Evolutionary conservation across 1,139 yeast genomes (phyloP), one percentile per base, ranked within the genome.

Genomic region (Taphrina sp.): DNA sequence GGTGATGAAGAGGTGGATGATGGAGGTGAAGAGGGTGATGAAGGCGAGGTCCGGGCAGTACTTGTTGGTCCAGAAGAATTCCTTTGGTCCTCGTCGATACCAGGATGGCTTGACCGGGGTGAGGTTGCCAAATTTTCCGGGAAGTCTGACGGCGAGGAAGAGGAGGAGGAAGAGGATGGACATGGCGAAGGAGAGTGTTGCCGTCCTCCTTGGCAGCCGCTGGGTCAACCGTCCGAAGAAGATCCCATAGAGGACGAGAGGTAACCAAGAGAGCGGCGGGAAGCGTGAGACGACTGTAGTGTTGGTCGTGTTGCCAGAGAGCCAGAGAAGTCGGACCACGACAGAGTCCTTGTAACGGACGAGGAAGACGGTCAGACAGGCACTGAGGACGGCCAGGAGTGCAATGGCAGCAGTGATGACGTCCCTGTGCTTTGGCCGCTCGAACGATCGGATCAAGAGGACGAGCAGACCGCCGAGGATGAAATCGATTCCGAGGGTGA

Each of bases 11-110:
- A 31, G 14, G 19, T 49, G 54, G 24, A 26, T 49, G 39, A 49
- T 49, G 31, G 39, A 33, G 26, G 39, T 39, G 39, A 49, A 49
- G 26, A 49, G 39, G 7, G 54, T 24, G 19, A 39, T 49, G 39
- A 26, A 49, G 5, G 54, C 46, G n/a, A 49, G 31, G 23, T 49
- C 54, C 16, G 54, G 54, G n/a, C 46, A 42, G 34, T 49, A 49
- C 54, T 49, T 49, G 46, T 49, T 42, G 8, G 54, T 49, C 54
- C 54, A 49, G 34, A 49, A 42, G 33, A 49, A 49, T 29, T 49
- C 54, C 7, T 35, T 38, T 5, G 24, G 41, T 12, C 54, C 54
- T 22, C 33, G 38, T 12, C 54, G 44, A 24, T 31, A 49, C 54
- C 54, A 49, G 10, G 54, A 14, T 10, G 46, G 35, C 23, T 39